Conservation (phyloP, 306 rosid genomes). For the Vigna trinervia region DNA sequence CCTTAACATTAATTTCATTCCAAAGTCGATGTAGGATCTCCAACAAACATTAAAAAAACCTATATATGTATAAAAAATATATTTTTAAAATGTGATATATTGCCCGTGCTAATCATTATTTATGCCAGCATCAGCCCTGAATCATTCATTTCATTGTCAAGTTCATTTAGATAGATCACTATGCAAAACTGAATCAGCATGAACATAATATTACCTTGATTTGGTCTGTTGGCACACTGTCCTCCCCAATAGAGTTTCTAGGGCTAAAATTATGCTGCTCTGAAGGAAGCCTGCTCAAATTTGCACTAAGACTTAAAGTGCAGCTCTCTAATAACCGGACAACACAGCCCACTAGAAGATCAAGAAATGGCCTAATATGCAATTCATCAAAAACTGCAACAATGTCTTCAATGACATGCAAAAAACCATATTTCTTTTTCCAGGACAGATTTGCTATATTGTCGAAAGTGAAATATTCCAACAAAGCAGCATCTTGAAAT, state of each 20-base stretch:
- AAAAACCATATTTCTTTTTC: conserved; percentile 85
- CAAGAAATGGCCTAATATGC: conserved; percentile 79
- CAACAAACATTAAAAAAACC: not conserved
- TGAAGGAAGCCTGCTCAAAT: conserved; percentile 47
- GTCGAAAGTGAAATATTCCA: conserved; percentile 69
- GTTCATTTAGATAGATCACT: conserved; percentile 4
- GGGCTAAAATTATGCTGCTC: conserved; percentile 41
- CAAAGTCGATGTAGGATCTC: not conserved
- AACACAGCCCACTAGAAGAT: conserved; percentile 81
- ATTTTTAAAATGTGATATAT: conserved; percentile 5
- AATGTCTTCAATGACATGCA: conserved; percentile 89
- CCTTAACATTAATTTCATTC: conserved; percentile 8
- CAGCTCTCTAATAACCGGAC: conserved; percentile 90
- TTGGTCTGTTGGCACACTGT: conserved; percentile 41
- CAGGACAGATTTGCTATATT: conserved; percentile 66
- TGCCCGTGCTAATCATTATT: not conserved
- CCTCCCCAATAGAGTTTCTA: conserved; percentile 41
- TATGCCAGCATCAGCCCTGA: conserved; percentile 3
- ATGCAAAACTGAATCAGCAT: conserved; percentile 4
- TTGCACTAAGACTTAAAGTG: conserved; percentile 61
- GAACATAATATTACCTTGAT: conserved; percentile 60
- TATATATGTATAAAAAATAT: too few species aligned
- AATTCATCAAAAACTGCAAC: conserved; percentile 83
- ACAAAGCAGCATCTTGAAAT: conserved; percentile 57
- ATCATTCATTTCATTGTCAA: conserved; percentile 20